phyloP scores from a whole-genome alignment of 1,284 basidiomycete species.

The Phenoliferia sp. region DNA sequence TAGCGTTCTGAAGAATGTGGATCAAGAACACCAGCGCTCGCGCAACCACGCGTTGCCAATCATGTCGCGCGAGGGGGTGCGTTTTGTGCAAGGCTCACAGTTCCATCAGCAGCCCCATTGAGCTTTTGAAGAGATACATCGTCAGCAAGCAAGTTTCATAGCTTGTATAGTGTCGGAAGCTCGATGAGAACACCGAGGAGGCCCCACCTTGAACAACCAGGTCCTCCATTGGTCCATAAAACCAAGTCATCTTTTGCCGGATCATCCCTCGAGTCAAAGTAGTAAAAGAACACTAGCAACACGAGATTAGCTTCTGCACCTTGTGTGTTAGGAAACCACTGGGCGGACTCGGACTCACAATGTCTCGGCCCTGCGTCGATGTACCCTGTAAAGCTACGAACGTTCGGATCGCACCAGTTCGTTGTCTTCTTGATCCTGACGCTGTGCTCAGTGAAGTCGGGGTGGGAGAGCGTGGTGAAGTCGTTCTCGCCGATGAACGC shows the following conservation, averaged over 20 bases:
- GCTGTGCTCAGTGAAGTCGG: constrained; percentile 3
- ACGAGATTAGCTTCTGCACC: background rate
- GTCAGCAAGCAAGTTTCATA: too few species aligned
- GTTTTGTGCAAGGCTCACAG: too few species aligned
- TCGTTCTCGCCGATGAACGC: background rate
- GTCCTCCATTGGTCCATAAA: constrained; percentile 15
- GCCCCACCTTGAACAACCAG: background rate
- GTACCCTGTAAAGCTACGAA: constrained; percentile 6
- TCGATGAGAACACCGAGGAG: background rate
- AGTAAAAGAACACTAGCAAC: constrained; percentile 40
- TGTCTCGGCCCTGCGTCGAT: constrained; percentile 1
- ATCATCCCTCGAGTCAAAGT: constrained; percentile 38
- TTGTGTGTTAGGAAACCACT: background rate
- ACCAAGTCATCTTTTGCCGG: constrained; percentile 36
- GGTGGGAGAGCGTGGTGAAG: constrained; percentile 12
- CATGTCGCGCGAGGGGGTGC: too few species aligned
- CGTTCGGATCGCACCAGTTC: constrained; percentile 6
- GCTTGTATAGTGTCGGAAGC: background rate
- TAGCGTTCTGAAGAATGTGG: constrained; percentile 28
- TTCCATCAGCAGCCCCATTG: constrained; percentile 50
- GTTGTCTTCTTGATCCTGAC: constrained; percentile 11
- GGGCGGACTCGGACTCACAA: background rate
- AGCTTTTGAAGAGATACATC: too few species aligned
- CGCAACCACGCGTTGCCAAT: too few species aligned
- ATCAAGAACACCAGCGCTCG: too few species aligned